Base-by-base conservation (phyloP, 2,329 filamentous ascomycete genomes). In the Aphanocladium album region DNA sequence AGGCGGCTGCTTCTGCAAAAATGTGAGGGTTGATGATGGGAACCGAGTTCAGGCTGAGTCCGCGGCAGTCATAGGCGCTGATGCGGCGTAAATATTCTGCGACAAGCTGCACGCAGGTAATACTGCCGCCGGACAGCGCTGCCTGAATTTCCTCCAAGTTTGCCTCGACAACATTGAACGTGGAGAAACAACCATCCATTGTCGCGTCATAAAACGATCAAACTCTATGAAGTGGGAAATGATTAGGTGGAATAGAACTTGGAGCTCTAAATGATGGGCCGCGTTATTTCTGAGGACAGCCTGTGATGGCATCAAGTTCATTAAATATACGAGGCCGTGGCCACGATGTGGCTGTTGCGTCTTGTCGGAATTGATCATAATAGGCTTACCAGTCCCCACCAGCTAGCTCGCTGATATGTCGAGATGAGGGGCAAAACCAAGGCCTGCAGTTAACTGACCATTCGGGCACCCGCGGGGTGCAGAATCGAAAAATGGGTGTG, bases 71-170 rank as follows among this genome's bases (percentile, higher is more conserved):
- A 16, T 67, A 69, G 12, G 58, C 61, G 1, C 64, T 67, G 11
- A 72, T 65, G 0, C 71, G 67, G 16, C 63, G 66, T 0, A 73
- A 63, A 33, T 70, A 70, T 1, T 65, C 61, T 0, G 69, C 62
- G 7, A 65, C 66, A 2, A 73, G 67, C 4, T 73, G 67, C 5
- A 73, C 70, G 11, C 64, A 65, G 1, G 65, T 70, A 3, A 68
- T 47, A 3, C 19, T 21, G 17, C 65, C 63, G 0, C 54, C 60
- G 0, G 60, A 43, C 8, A 71, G 49, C 4, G 67, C 66, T 8
- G 59, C n/a, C 21, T 67, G 66, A 2, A 72, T 47, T 11, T 71
- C 64, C 16, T 63, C 53, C 30, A 72, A 66, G 5, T 62, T 63
- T 4, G 70, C 69, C 30, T 69, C 66, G 3, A 70, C 68, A 7